Percentiles rank a stretch among this genome's conserved stretches.
Conservation (phyloP, 129 eudicot species). For the Scalesia atractyloides region DNA sequence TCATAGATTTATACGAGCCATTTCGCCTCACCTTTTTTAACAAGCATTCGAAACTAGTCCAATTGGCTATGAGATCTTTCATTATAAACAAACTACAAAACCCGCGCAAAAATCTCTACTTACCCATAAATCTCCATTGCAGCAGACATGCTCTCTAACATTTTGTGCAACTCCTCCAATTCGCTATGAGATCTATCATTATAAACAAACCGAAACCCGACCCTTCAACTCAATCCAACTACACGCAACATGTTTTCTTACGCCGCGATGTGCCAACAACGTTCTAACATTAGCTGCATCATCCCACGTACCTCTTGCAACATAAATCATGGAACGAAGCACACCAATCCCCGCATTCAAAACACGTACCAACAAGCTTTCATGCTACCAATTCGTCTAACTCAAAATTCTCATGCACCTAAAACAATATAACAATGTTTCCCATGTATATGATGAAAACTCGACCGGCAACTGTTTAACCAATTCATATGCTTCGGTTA, state of each 20-base stretch:
- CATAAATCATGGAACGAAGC: constrained; percentile 58
- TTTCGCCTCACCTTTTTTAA: too few species aligned
- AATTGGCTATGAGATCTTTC: constrained; percentile 44
- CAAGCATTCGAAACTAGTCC: too few species aligned
- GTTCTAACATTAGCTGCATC: constrained; percentile 60
- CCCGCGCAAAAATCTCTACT: not conserved
- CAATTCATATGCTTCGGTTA: constrained; percentile 57
- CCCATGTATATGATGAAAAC: constrained; percentile 61
- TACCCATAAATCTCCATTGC: constrained; percentile 33
- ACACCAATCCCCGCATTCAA: constrained; percentile 53
- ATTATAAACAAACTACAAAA: constrained; percentile 41
- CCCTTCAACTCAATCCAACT: constrained; percentile 76
- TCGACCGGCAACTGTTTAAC: constrained; percentile 49
- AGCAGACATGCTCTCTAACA: constrained; percentile 43
- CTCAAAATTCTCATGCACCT: constrained; percentile 56
- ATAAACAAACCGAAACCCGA: constrained; percentile 44
- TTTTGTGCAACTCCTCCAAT: constrained; percentile 37
- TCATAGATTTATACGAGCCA: not conserved
- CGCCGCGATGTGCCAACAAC: constrained; percentile 31
- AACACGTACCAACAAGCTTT: constrained; percentile 30
- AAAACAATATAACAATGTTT: constrained; percentile 65
- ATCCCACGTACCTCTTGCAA: constrained; percentile 66
- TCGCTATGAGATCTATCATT: constrained; percentile 45
- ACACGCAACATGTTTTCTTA: constrained; percentile 62
- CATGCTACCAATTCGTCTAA: constrained; percentile 48